A percentile compares a stretch with the other conserved stretches of the same genome.
Conservation (phyloP, 2,329 filamentous ascomycete genomes). For the Colletotrichum ledebouriae region DNA sequence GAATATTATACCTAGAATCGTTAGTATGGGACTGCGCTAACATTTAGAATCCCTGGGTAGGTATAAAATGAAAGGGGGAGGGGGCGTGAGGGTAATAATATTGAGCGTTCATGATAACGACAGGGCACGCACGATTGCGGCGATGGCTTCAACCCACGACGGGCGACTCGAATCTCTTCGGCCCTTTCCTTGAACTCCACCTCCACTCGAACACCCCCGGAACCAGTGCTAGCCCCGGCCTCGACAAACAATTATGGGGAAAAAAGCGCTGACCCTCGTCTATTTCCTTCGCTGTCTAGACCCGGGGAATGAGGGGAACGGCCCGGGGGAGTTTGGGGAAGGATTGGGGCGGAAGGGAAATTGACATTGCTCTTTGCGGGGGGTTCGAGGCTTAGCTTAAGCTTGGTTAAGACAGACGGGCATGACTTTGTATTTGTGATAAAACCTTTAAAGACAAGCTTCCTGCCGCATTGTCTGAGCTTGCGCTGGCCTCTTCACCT, state of each 20-base stretch:
- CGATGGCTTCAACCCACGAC: constrained; percentile 16
- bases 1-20: no score
- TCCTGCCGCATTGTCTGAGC: constrained; percentile 2
- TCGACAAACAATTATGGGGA: constrained; percentile 31
- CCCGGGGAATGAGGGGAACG: constrained; percentile 34
- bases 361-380: constrained; percentile 20
- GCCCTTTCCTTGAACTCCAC: constrained; percentile 23
- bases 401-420: not conserved
- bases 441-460: constrained; percentile 29
- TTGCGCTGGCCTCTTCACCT: constrained; percentile 12
- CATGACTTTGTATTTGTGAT: not conserved
- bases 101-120: not conserved
- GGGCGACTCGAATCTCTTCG: constrained; percentile 4
- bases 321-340: constrained; percentile 15
- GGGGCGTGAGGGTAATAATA: constrained; percentile 3
- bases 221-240: constrained; percentile 22
- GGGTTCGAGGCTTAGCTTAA: constrained; percentile 12
- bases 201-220: constrained; percentile 28
- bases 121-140: not conserved
- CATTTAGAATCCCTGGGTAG: no score
- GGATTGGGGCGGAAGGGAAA: constrained; percentile 3
- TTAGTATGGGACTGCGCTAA: no score
- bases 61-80: no score
- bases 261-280: not conserved
- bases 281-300: constrained; percentile 23